Conservation (phyloP, 106 monocot genomes). For the Phalaenopsis aphrodite region DNA sequence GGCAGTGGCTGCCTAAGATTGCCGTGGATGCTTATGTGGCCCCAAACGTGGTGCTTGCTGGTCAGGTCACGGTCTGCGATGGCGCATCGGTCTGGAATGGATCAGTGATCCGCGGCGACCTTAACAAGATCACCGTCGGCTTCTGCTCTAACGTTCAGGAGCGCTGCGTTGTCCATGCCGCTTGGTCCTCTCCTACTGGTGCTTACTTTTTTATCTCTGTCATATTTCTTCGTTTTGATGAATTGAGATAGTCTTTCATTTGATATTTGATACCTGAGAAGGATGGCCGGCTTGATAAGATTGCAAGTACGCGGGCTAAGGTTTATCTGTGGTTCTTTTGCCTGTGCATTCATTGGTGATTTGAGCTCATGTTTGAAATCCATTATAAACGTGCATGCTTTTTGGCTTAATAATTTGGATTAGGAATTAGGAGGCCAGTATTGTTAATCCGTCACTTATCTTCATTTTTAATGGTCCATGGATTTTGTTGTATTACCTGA, state of each 20-base stretch:
- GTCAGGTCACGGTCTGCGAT: conserved; percentile 83
- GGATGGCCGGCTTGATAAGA: not conserved
- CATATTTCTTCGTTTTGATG: not conserved
- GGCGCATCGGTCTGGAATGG: conserved; percentile 93
- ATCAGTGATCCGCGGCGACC: conserved; percentile 82
- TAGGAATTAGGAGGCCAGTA: not conserved
- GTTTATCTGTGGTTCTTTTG: not conserved
- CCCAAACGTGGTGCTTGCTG: conserved; percentile 86
- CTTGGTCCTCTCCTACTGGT: conserved; percentile 96
- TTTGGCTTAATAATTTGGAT: not conserved
- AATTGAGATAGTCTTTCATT: not conserved
- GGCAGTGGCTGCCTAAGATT: conserved; percentile 93
- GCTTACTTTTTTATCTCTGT: not conserved
- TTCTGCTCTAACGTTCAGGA: conserved; percentile 96
- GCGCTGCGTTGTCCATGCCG: conserved; percentile 84
- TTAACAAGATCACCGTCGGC: conserved; percentile 90
- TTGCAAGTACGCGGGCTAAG: not conserved
- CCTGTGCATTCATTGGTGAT: not conserved
- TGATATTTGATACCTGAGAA: not conserved
- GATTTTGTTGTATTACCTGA: not conserved
- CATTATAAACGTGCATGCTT: not conserved
- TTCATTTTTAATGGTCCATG: not conserved
- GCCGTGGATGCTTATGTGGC: conserved; percentile 95
- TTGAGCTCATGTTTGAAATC: not conserved
- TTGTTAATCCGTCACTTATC: not conserved